These are phyloP conservation scores for Pleodorina starrii DNA, from an alignment of 139 green algal species.

Conservation along the genomic window DNA sequence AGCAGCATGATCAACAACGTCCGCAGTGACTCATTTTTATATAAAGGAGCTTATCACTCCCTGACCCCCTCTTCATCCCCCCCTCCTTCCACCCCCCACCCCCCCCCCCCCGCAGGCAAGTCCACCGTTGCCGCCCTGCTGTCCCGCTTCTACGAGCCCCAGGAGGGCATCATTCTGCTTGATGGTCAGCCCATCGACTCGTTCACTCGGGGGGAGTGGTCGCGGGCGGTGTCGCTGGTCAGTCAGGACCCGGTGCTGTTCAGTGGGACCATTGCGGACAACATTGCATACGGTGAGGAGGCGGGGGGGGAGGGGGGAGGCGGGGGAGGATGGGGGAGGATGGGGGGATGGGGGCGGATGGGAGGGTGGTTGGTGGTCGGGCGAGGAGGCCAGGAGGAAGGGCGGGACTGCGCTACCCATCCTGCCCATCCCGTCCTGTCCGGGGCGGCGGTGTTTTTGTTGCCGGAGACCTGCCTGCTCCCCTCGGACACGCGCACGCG, in stretches of 20 bases:
- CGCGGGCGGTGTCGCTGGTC: slow-evolving; percentile 78
- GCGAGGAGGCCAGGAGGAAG: too few relatives aligned
- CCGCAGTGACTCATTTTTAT: too few relatives aligned
- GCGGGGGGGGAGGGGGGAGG: neutral
- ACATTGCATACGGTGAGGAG: slow-evolving; percentile 86
- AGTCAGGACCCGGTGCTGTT: slow-evolving; percentile 91
- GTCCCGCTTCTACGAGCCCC: slow-evolving; percentile 77
- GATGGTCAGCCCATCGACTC: slow-evolving; percentile 70
- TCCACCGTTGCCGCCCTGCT: slow-evolving; percentile 86
- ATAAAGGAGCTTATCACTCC: too few relatives aligned
- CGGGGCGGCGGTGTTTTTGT: too few relatives aligned
- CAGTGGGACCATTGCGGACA: slow-evolving; percentile 86
- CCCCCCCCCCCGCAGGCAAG: slow-evolving; percentile 76
- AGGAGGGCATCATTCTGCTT: slow-evolving; percentile 73
- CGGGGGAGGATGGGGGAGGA: neutral
- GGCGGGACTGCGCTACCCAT: too few relatives aligned
- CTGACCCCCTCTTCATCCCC: neutral
- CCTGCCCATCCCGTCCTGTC: too few relatives aligned
- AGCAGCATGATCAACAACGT: too few relatives aligned
- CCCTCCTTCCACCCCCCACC: neutral
- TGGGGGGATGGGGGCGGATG: neutral
- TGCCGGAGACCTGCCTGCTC: too few relatives aligned
- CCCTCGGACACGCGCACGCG: too few relatives aligned
- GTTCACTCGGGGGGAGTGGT: slow-evolving; percentile 82
- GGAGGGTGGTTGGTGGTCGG: neutral